These are phyloP conservation scores for Cutaneotrichosporon arboriforme DNA, from an alignment of 1,284 basidiomycete species.

Conservation along the genomic window DNA sequence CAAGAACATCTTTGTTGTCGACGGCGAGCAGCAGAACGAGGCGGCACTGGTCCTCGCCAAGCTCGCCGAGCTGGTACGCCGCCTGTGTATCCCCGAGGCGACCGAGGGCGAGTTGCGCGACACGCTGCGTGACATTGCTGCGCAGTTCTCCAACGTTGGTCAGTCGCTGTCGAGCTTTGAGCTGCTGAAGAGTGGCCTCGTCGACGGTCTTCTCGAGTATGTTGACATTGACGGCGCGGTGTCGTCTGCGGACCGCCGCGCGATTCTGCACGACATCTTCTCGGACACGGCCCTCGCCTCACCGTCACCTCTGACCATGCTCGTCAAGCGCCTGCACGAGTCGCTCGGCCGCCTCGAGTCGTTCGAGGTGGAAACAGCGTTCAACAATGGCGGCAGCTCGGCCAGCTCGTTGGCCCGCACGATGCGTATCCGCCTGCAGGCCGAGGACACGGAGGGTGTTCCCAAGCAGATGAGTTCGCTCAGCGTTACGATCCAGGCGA, in stretches of 20 bases:
- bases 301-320: constrained; percentile 62
- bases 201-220: constrained; percentile 79
- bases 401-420: constrained; percentile 25
- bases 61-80: constrained; percentile 55
- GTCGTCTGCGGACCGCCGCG: constrained; percentile 54
- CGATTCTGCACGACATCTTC: constrained; percentile 69
- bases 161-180: constrained; percentile 90
- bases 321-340: constrained; percentile 92
- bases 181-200: constrained; percentile 83
- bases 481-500: constrained; percentile 91
- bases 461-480: constrained; percentile 80
- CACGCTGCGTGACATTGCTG: constrained; percentile 65
- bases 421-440: constrained; percentile 75
- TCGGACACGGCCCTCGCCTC: constrained; percentile 54
- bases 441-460: constrained; percentile 77
- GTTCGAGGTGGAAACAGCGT: constrained; percentile 85
- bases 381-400: constrained; percentile 28
- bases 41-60: constrained; percentile 61
- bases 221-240: constrained; percentile 60
- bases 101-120: constrained; percentile 58
- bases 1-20: constrained; percentile 55
- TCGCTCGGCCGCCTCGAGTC: constrained; percentile 85
- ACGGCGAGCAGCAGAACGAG: constrained; percentile 58
- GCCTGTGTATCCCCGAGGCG: constrained; percentile 55
- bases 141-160: constrained; percentile 65